These are phyloP conservation scores for Domatiomyces globalis DNA, from an alignment of 2,329 filamentous ascomycete genomes.

Conservation along the genomic window DNA sequence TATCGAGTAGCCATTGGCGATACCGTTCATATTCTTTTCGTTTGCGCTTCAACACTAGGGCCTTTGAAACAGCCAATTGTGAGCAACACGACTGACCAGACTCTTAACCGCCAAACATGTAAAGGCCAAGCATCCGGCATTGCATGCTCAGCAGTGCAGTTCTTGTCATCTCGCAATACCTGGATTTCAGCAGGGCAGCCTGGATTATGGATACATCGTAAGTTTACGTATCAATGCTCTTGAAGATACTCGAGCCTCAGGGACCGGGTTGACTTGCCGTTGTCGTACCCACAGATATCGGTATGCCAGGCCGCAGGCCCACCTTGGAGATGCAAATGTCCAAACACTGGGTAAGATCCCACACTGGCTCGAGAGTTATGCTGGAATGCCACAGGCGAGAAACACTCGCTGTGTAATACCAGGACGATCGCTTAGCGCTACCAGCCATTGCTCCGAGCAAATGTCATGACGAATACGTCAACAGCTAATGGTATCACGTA, in stretches of 20 bases:
- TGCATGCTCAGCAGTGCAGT: slow-evolving; percentile 25
- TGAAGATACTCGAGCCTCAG: slow-evolving; percentile 38
- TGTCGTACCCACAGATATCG: slow-evolving; percentile 41
- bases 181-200: slow-evolving; percentile 30
- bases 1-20: slow-evolving; percentile 46
- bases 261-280: slow-evolving; percentile 36
- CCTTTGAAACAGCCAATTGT: slow-evolving; percentile 48
- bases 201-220: slow-evolving; percentile 45
- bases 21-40: slow-evolving; percentile 42
- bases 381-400: too few relatives aligned
- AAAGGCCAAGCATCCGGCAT: slow-evolving; percentile 25
- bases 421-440: too few relatives aligned
- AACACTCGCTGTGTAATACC: too few relatives aligned
- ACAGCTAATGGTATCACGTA: too few relatives aligned
- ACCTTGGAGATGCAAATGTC: slow-evolving; percentile 27
- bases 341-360: too few relatives aligned
- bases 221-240: slow-evolving; percentile 43
- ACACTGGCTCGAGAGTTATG: too few relatives aligned
- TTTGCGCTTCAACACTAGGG: slow-evolving; percentile 37
- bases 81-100: slow-evolving; percentile 47
- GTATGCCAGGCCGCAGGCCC: slow-evolving; percentile 36
- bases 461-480: too few relatives aligned
- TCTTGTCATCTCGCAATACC: slow-evolving; percentile 15
- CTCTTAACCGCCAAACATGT: slow-evolving; percentile 19
- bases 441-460: too few relatives aligned